Evolutionary conservation across 2,329 filamentous ascomycete genomes (phyloP).

Genomic region (Ophiostoma novo-ulmi): DNA sequence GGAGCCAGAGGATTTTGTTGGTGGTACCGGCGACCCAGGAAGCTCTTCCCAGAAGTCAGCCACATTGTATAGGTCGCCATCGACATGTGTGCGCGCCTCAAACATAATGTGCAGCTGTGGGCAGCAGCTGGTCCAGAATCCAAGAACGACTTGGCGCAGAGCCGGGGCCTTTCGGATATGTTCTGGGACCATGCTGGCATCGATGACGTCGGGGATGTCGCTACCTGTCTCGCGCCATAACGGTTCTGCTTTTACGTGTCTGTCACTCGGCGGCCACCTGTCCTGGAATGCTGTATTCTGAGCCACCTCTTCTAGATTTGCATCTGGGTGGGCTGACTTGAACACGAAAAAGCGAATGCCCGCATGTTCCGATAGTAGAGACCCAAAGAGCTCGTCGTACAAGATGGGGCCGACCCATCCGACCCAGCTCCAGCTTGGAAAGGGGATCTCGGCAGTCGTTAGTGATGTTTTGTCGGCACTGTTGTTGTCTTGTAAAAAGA

Average conservation of each 20-base stretch:
- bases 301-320: not conserved
- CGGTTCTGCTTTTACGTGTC: not conserved
- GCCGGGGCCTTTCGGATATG: not conserved
- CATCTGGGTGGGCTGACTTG: not conserved
- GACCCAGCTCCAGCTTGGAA: slow-evolving; percentile 17
- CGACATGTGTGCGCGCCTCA: not conserved
- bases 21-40: not conserved
- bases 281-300: slow-evolving; percentile 1
- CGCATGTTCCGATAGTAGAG: slow-evolving; percentile 3
- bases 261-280: not conserved
- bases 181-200: not conserved
- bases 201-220: not conserved
- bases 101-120: not conserved
- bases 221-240: not conserved
- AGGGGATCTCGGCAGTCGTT: not conserved
- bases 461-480: not conserved
- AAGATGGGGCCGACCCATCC: slow-evolving; percentile 12
- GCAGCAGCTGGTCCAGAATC: slow-evolving; percentile 14
- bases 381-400: slow-evolving; percentile 13
- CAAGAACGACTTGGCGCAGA: not conserved
- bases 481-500: not conserved
- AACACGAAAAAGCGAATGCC: slow-evolving; percentile 12
- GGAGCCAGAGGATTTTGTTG: not conserved
- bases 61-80: not conserved
- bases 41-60: not conserved